Evolutionary conservation across 371 early-diverging fungal species (phyloP), one percentile per base, ranked within the genome.

Genomic region (Fennellomyces sp.): DNA sequence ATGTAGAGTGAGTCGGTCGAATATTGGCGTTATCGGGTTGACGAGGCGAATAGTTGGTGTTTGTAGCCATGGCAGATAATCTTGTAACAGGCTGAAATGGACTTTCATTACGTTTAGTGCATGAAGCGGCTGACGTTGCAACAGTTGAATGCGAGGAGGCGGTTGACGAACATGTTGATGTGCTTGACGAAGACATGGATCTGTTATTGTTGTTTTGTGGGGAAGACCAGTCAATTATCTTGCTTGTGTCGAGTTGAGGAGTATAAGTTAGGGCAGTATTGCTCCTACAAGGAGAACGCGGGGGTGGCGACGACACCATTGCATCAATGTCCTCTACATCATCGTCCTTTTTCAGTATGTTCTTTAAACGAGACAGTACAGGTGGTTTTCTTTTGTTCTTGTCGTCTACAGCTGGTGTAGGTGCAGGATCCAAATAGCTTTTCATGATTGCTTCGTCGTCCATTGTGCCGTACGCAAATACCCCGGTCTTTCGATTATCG

Each of bases 381-480:
- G 6, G 39, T n/a, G n/a, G n/a, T 39, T 39, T 39, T 19, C 17
- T 39, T 39, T 19, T 13, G 17, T 39, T 39, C 17, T 39, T 39
- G 7, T 19, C 25, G 2, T 1, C 13, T 13, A 26, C 25, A 26
- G 49, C 21, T 48, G 49, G 5, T 48, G 19, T 15, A 30, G 33
- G 33, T 17, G 58, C 17, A 47, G 56, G 56, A 47, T 57, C 58
- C 21, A 48, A 19, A 35, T 57, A 57, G 13, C 49, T 45, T 13
- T 57, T 48, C 30, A 23, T 41, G 36, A 56, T 56, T 11, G 39
- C 42, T 26, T 56, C 56, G 28, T 56, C 56, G 26, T 56, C 56
- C 56, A 52, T 17, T 4, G 35, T 13, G 8, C 6, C 13, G n/a
- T 28, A 52, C 2, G 13, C 39, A 39, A 39, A 39, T n/a, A 5